A percentile compares a stretch with the other conserved stretches of the same genome.
These are phyloP conservation scores for Begonia peltatifolia DNA, from an alignment of 306 rosid species.

Conservation along the genomic window DNA sequence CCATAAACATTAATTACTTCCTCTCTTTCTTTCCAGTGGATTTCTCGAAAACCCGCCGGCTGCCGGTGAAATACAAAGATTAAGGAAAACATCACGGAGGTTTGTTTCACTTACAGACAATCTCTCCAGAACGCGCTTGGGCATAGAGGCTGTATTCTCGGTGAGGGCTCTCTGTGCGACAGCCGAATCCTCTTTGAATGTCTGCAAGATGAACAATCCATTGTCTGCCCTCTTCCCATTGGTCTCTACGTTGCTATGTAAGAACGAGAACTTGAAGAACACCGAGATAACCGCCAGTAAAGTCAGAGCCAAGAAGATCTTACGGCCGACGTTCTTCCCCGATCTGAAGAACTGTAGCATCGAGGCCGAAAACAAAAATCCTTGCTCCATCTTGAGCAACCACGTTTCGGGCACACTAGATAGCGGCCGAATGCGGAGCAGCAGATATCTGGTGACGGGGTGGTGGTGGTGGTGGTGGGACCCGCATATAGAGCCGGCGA, in stretches of 20 bases:
- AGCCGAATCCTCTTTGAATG: slow-evolving; percentile 56
- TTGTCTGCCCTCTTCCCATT: slow-evolving; percentile 29
- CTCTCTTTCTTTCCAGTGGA: too few relatives aligned
- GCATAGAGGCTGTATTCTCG: slow-evolving; percentile 39
- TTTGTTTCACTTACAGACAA: slow-evolving; percentile 32
- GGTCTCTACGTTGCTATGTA: slow-evolving; percentile 32
- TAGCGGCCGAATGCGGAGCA: slow-evolving; percentile 35
- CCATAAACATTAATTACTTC: too few relatives aligned
- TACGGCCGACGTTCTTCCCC: slow-evolving; percentile 39
- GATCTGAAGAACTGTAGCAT: slow-evolving; percentile 28
- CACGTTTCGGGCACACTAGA: slow-evolving; percentile 39
- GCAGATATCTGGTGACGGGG: slow-evolving; percentile 22
- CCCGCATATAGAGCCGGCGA: slow-evolving; percentile 17
- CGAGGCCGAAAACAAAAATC: slow-evolving; percentile 23
- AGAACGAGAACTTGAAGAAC: slow-evolving; percentile 36
- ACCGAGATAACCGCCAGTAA: slow-evolving; percentile 47
- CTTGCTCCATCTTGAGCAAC: slow-evolving; percentile 23
- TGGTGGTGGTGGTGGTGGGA: slow-evolving; percentile 20
- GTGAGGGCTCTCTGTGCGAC: slow-evolving; percentile 46
- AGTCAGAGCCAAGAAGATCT: slow-evolving; percentile 29
- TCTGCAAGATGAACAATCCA: slow-evolving; percentile 44
- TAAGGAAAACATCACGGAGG: background rate
- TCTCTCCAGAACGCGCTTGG: slow-evolving; percentile 59
- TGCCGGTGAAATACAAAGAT: background rate
- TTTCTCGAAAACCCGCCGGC: background rate